These are phyloP conservation scores for Trematosphaeria pertusa DNA, from an alignment of 2,329 filamentous ascomycete genomes.

Conservation along the genomic window DNA sequence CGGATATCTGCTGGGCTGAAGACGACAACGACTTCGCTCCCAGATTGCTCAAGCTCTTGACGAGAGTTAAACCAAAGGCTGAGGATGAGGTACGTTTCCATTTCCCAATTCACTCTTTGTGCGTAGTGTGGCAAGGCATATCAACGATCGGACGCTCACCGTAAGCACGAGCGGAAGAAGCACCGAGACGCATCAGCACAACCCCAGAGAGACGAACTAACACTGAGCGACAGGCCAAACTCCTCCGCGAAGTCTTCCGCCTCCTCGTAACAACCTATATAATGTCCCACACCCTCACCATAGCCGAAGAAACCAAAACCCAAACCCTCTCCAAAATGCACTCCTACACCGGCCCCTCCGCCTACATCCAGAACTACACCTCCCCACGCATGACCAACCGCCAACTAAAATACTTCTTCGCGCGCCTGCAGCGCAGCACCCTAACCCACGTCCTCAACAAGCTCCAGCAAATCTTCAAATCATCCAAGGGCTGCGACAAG, in stretches of 20 bases:
- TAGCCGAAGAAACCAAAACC: constrained; percentile 49
- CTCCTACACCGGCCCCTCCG: constrained; percentile 38
- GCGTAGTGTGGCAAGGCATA: too few species aligned
- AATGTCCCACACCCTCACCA: constrained; percentile 56
- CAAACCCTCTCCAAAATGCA: constrained; percentile 48
- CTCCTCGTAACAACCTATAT: constrained; percentile 58
- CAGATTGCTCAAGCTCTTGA: constrained; percentile 51
- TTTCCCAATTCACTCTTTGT: too few species aligned
- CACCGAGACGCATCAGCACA: too few species aligned
- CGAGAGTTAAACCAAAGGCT: constrained; percentile 44
- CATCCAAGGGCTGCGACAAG: constrained; percentile 51
- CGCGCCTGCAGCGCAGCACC: constrained; percentile 50
- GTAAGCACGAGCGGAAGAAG: too few species aligned
- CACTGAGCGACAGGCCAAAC: constrained; percentile 36
- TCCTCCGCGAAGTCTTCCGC: constrained; percentile 53
- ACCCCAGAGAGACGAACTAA: too few species aligned
- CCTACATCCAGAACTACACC: constrained; percentile 41
- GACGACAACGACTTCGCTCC: constrained; percentile 55
- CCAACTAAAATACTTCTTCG: constrained; percentile 60
- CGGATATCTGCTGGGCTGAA: constrained; percentile 52
- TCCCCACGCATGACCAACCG: constrained; percentile 56
- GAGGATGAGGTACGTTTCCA: constrained; percentile 47
- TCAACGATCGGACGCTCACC: too few species aligned
- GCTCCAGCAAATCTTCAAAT: constrained; percentile 56
- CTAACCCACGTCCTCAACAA: constrained; percentile 54